Percentiles rank a stretch among this genome's conserved stretches.
These are phyloP conservation scores for Penicillium sp. DNA, from an alignment of 2,329 filamentous ascomycete genomes.

Conservation along the genomic window DNA sequence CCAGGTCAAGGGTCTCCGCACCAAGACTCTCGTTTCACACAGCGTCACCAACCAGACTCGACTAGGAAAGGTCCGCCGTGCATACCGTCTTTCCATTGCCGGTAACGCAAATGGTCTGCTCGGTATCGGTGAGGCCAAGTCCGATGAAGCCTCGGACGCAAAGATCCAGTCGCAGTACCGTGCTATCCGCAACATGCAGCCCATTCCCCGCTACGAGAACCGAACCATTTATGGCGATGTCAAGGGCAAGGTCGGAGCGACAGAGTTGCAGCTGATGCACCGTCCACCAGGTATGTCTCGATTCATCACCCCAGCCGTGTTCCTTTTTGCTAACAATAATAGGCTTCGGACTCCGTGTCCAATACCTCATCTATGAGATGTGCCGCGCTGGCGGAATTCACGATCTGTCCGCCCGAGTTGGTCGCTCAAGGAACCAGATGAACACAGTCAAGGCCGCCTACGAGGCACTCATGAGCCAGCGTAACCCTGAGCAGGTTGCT, in stretches of 20 bases:
- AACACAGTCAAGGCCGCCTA: conserved; percentile 94
- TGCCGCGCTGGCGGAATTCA: conserved; percentile 81
- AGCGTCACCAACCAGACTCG: conserved; percentile 88
- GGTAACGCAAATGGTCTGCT: conserved; percentile 84
- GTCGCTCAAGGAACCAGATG: conserved; percentile 90
- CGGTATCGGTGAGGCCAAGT: conserved; percentile 88
- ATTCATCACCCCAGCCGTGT: background rate
- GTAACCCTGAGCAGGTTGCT: conserved; percentile 85
- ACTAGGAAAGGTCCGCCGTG: conserved; percentile 83
- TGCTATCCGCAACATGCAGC: conserved; percentile 88
- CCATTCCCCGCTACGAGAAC: conserved; percentile 87
- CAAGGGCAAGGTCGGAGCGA: conserved; percentile 81
- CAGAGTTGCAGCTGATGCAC: conserved; percentile 75
- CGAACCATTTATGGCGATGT: conserved; percentile 88
- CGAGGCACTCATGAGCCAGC: conserved; percentile 78
- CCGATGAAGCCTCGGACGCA: conserved; percentile 69
- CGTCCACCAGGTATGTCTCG: conserved; percentile 76
- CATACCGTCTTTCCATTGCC: conserved; percentile 75
- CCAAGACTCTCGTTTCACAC: conserved; percentile 73
- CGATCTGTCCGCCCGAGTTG: conserved; percentile 80
- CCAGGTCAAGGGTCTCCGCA: conserved; percentile 55
- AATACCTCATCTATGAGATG: conserved; percentile 92
- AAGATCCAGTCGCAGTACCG: conserved; percentile 70
- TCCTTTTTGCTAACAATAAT: conserved; percentile 11
- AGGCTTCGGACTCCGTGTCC: conserved; percentile 94